phyloP scores from a whole-genome alignment of 179 eudicot species.

The Actinidia chinensis region DNA sequence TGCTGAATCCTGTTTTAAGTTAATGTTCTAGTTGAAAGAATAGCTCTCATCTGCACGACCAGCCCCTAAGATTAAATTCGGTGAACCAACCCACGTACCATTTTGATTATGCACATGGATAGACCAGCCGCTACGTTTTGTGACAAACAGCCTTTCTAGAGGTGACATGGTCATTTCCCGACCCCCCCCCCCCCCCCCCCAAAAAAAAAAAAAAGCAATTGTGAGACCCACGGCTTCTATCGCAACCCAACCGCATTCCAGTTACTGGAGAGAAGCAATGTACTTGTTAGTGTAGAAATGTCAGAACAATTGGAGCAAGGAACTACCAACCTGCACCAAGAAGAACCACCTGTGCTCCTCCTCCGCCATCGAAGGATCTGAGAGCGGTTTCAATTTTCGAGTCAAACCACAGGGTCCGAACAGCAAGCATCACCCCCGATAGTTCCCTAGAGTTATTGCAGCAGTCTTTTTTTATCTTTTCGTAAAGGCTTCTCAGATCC shows the following conservation, averaged over 20 bases:
- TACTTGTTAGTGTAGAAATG: conserved; percentile 1
- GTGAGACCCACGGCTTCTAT: background rate
- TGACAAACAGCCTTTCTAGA: background rate
- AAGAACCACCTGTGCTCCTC: conserved; percentile 66
- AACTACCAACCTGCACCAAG: conserved; percentile 80
- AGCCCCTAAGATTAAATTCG: background rate
- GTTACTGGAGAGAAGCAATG: background rate
- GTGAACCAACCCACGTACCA: background rate
- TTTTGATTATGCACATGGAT: background rate
- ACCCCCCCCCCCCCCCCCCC: no score
- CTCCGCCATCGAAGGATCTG: conserved; percentile 46
- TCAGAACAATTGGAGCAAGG: background rate
- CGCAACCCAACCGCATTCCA: background rate
- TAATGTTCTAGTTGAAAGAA: background rate
- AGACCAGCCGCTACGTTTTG: background rate
- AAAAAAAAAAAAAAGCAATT: background rate
- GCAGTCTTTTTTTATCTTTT: conserved; percentile 73
- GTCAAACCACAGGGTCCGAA: conserved; percentile 92
- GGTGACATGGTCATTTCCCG: background rate
- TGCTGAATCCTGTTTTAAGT: background rate
- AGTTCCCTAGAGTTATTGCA: conserved; percentile 61
- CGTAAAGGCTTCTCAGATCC: conserved; percentile 56
- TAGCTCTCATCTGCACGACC: background rate
- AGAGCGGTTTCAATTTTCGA: conserved; percentile 67
- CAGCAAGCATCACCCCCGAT: conserved; percentile 89